Evolutionary conservation across 1,139 yeast genomes (phyloP).

Genomic region (Geotrichum carabidarum): DNA sequence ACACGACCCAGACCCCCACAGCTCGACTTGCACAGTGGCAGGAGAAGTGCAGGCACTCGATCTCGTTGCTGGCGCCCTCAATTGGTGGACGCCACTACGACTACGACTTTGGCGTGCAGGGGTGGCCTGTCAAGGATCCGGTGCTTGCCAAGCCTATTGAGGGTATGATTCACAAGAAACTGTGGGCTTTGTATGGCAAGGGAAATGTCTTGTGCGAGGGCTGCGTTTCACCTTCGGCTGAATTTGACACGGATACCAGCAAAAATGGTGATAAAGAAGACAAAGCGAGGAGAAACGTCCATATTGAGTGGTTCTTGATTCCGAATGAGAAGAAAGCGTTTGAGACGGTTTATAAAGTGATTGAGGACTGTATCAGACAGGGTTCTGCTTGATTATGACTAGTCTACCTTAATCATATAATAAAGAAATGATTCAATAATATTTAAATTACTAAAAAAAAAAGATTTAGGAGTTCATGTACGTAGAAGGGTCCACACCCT

Average conservation of each 20-base stretch:
- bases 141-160: slow-evolving; percentile 18
- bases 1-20: slow-evolving; percentile 29
- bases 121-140: background rate
- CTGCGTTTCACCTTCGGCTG: slow-evolving; percentile 18
- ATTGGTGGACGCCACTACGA: no score
- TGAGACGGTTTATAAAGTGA: background rate
- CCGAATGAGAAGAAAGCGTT: slow-evolving; percentile 19
- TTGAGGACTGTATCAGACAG: background rate
- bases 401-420: no score
- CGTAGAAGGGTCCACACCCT: slow-evolving; percentile 95
- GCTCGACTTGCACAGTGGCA: slow-evolving; percentile 32
- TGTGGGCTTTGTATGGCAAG: slow-evolving; percentile 28
- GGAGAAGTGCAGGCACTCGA: slow-evolving; percentile 29
- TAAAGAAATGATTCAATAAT: no score
- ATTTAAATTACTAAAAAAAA: background rate
- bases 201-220: slow-evolving; percentile 34
- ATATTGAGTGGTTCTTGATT: slow-evolving; percentile 34
- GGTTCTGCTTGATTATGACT: background rate
- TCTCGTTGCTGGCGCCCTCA: slow-evolving; percentile 21
- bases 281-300: slow-evolving; percentile 13
- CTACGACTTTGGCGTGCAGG: background rate
- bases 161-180: slow-evolving; percentile 25
- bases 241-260: no score
- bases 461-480: slow-evolving; percentile 85
- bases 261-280: slow-evolving; percentile 10